These are phyloP conservation scores for Scleroderma citrinum DNA, from an alignment of 768 basidiomycete genomes.

Conservation along the genomic window DNA sequence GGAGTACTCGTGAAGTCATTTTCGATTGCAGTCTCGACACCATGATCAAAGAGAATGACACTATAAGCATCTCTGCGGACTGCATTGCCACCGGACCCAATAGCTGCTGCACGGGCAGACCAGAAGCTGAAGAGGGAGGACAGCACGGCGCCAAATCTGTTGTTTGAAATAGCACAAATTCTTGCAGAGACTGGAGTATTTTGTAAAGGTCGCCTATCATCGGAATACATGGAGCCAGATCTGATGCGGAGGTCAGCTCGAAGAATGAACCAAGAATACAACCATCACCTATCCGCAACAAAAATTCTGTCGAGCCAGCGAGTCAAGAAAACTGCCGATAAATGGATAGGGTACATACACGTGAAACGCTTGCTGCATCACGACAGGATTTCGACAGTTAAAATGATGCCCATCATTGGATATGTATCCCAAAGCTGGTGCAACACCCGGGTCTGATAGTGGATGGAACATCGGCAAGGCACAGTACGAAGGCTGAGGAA, in stretches of 20 bases:
- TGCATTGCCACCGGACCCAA: conserved; percentile 26
- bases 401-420: conserved; percentile 55
- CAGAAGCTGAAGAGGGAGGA: conserved; percentile 48
- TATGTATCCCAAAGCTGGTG: conserved; percentile 36
- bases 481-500: conserved; percentile 48
- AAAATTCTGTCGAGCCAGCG: conserved; percentile 33
- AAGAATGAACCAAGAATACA: neutral
- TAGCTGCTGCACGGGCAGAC: conserved; percentile 37
- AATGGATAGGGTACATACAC: conserved; percentile 36
- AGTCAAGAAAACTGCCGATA: neutral
- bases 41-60: conserved; percentile 38
- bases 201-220: conserved; percentile 35
- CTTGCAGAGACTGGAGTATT: conserved; percentile 30
- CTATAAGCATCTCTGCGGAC: conserved; percentile 34
- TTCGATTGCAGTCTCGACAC: conserved; percentile 15
- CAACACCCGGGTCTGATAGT: conserved; percentile 18
- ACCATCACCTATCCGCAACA: conserved; percentile 42
- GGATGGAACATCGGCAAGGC: conserved; percentile 50
- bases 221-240: conserved; percentile 39
- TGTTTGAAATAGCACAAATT: conserved; percentile 30
- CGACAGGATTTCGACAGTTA: conserved; percentile 44
- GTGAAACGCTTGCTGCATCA: conserved; percentile 48
- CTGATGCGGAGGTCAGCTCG: conserved; percentile 32
- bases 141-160: conserved; percentile 47
- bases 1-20: conserved; percentile 41